These are phyloP conservation scores for Kwoniella europaea DNA, from an alignment of 768 basidiomycete species.

Conservation along the genomic window DNA sequence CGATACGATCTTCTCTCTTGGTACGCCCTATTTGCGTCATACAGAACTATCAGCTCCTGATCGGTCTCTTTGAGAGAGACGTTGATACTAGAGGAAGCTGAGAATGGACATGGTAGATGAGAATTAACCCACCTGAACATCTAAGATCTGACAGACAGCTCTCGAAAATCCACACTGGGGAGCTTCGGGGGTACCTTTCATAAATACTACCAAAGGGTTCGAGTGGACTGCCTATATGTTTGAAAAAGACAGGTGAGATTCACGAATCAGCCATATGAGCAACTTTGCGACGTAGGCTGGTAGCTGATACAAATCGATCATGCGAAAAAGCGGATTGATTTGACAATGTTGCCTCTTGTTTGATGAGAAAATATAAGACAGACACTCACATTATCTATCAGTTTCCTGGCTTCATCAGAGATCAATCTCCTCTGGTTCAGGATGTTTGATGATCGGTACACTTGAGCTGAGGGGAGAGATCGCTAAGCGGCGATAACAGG, in stretches of 20 bases:
- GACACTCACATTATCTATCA: conserved; percentile 54
- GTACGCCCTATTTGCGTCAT: conserved; percentile 67
- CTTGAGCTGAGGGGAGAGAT: conserved; percentile 49
- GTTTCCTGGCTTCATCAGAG: conserved; percentile 53
- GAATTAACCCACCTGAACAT: conserved; percentile 59
- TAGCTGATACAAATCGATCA: no score
- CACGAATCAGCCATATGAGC: no score
- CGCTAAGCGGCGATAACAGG: conserved; percentile 32
- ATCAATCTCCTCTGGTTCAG: conserved; percentile 45
- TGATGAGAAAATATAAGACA: no score
- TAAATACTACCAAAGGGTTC: conserved; percentile 89
- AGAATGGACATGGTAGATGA: no score
- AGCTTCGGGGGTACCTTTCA: conserved; percentile 88
- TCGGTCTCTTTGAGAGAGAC: conserved; percentile 49
- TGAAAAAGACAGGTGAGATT: neutral
- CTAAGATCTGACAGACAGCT: conserved; percentile 87
- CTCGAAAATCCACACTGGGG: conserved; percentile 97
- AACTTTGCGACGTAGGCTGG: no score
- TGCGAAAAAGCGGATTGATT: no score
- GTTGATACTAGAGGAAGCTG: no score
- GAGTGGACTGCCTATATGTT: conserved; percentile 66
- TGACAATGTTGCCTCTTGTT: no score
- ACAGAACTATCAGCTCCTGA: neutral
- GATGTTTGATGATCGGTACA: conserved; percentile 41
- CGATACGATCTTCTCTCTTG: conserved; percentile 78